These are phyloP conservation scores for Eutrema yunnanense DNA, from an alignment of 345 rosid genomes.

Conservation along the genomic window DNA sequence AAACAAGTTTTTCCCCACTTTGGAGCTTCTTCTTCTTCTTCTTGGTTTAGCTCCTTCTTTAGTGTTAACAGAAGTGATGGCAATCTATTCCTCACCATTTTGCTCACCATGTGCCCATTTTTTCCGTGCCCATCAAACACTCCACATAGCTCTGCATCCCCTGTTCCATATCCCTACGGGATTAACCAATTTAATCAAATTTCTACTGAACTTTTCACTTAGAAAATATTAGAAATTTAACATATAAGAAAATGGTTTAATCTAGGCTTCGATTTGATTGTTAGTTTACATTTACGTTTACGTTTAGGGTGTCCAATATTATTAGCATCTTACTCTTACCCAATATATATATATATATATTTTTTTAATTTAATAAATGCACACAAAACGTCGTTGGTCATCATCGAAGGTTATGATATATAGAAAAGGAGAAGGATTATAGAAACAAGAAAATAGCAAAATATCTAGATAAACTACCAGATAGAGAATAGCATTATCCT, in stretches of 20 bases:
- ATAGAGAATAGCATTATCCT: constrained; percentile 60
- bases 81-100: constrained; percentile 54
- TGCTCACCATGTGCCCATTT: constrained; percentile 73
- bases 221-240: not conserved
- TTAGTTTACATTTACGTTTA: not conserved
- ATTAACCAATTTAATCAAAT: not conserved
- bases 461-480: constrained; percentile 5
- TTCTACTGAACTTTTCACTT: not conserved
- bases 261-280: not conserved
- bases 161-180: constrained; percentile 48
- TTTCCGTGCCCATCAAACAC: constrained; percentile 92
- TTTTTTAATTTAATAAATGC: no score
- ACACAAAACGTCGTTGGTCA: not conserved
- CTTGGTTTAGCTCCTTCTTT: constrained; percentile 31
- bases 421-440: not conserved
- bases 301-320: not conserved
- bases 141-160: constrained; percentile 52
- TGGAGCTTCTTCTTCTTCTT: constrained; percentile 7
- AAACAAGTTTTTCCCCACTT: constrained; percentile 35
- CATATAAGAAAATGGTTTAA: not conserved
- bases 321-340: not conserved
- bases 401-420: not conserved
- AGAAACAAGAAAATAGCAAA: not conserved
- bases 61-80: constrained; percentile 52
- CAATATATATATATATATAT: no score